Evolutionary conservation across 2,329 filamentous ascomycete genomes (phyloP).

Genomic region (Chalaropsis ovoidea): DNA sequence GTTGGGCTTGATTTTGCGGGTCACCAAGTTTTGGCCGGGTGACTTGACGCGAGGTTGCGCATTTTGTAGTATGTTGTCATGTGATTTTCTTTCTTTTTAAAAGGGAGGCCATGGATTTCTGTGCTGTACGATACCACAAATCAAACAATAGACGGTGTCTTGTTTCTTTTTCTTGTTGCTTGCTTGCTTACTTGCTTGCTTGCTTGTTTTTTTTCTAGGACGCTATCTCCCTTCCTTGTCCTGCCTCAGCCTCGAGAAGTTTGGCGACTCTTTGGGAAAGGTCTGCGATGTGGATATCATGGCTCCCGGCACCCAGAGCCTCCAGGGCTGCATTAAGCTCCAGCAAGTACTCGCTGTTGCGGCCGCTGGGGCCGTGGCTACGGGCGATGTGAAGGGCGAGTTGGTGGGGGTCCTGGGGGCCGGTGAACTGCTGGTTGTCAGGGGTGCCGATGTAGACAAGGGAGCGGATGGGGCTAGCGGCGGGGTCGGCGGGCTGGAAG

Average conservation of each 20-base stretch:
- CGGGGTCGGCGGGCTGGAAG: slow-evolving; percentile 55
- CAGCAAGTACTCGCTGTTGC: slow-evolving; percentile 83
- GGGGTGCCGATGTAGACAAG: slow-evolving; percentile 94
- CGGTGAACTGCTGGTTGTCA: slow-evolving; percentile 83
- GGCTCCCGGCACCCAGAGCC: slow-evolving; percentile 62
- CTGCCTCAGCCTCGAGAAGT: slow-evolving; percentile 34
- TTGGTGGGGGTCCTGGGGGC: slow-evolving; percentile 64
- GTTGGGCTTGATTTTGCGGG: neutral
- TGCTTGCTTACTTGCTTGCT: neutral
- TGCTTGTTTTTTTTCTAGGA: neutral
- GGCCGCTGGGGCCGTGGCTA: slow-evolving; percentile 72
- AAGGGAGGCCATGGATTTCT: neutral
- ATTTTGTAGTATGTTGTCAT: slow-evolving; percentile 7
- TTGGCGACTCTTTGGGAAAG: slow-evolving; percentile 61
- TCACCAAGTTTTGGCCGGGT: neutral
- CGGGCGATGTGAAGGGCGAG: slow-evolving; percentile 72
- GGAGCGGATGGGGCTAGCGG: slow-evolving; percentile 39
- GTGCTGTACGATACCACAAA: neutral
- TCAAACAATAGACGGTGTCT: neutral
- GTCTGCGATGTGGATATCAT: slow-evolving; percentile 76
- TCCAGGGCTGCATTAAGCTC: slow-evolving; percentile 65
- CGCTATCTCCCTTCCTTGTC: neutral
- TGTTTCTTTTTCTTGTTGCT: neutral
- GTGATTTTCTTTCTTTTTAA: neutral
- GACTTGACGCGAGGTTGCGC: neutral